Conservation (phyloP, 1,139 yeast species). For the Geotrichum candidum region DNA sequence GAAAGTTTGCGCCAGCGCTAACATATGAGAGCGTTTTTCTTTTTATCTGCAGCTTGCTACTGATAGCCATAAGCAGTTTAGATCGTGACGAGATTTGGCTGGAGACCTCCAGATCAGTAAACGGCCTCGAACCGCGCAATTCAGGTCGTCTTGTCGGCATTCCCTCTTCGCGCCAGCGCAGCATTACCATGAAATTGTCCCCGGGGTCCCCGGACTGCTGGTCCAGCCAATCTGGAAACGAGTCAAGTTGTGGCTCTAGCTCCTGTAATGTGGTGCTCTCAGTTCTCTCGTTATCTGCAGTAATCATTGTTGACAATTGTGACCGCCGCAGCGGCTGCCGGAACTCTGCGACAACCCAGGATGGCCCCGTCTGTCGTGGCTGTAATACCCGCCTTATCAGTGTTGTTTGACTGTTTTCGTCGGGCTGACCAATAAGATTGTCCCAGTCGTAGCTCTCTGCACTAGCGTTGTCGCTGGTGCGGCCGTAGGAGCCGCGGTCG, state of each 20-base stretch:
- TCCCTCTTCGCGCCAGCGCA: neutral
- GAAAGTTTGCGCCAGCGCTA: neutral
- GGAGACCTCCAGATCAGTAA: neutral
- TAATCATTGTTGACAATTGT: slow-evolving; percentile 8
- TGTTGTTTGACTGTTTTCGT: slow-evolving; percentile 4
- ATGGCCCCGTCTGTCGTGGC: slow-evolving; percentile 5
- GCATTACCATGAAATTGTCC: neutral
- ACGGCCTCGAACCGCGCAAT: neutral
- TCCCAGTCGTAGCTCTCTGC: neutral
- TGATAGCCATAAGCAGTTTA: neutral
- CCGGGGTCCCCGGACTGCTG: neutral
- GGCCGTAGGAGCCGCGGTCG: neutral
- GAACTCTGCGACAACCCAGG: slow-evolving; percentile 9
- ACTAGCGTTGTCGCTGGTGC: neutral
- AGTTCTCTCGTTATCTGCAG: neutral
- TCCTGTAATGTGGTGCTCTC: neutral
- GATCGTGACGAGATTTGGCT: neutral
- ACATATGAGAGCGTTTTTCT: neutral
- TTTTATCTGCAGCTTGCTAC: neutral
- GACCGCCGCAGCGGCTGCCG: slow-evolving; percentile 7
- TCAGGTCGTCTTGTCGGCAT: neutral
- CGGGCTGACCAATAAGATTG: neutral
- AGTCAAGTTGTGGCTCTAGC: neutral
- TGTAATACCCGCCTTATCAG: slow-evolving; percentile 8
- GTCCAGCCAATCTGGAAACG: neutral